phyloP scores from a whole-genome alignment of 2,329 filamentous ascomycete species.

The Neodidymelliopsis sp. region DNA sequence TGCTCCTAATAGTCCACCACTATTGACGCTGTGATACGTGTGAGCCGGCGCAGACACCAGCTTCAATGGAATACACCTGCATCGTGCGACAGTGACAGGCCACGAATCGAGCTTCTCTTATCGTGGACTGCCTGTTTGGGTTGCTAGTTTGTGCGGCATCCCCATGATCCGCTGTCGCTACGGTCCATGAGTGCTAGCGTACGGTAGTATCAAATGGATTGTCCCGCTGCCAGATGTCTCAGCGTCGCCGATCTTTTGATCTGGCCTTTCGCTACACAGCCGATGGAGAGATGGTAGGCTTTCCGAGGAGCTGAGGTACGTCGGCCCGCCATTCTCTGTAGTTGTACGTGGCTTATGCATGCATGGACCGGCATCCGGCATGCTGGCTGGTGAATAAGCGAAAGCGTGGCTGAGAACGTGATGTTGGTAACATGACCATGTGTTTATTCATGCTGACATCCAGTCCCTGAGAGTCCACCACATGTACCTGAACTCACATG shows the following conservation, averaged over 20 bases:
- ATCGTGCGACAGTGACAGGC: constrained; percentile 28
- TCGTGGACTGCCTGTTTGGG: constrained; percentile 28
- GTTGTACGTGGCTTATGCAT: constrained; percentile 13
- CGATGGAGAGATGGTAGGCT: constrained; percentile 1
- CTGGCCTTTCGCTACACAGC: constrained; percentile 5
- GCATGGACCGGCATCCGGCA: not conserved
- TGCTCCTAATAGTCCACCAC: constrained; percentile 5
- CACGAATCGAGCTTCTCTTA: constrained; percentile 18
- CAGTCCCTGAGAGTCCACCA: not conserved
- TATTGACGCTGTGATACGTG: constrained; percentile 10
- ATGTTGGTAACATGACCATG: not conserved
- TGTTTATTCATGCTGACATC: not conserved
- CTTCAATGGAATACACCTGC: constrained; percentile 24
- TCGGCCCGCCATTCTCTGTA: constrained; percentile 2
- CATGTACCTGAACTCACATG: not conserved
- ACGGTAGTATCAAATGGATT: constrained; percentile 13
- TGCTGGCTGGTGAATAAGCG: constrained; percentile 2
- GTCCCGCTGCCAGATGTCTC: constrained; percentile 16
- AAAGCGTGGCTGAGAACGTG: not conserved
- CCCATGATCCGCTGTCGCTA: constrained; percentile 17
- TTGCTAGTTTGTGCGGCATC: constrained; percentile 8
- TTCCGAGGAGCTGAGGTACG: not conserved
- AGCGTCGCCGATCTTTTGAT: constrained; percentile 12
- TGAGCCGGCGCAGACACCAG: constrained; percentile 15
- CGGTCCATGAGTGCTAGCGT: constrained; percentile 17